These are phyloP conservation scores for Camellia sinensis DNA, from an alignment of 148 eudicot genomes.

Conservation along the genomic window DNA sequence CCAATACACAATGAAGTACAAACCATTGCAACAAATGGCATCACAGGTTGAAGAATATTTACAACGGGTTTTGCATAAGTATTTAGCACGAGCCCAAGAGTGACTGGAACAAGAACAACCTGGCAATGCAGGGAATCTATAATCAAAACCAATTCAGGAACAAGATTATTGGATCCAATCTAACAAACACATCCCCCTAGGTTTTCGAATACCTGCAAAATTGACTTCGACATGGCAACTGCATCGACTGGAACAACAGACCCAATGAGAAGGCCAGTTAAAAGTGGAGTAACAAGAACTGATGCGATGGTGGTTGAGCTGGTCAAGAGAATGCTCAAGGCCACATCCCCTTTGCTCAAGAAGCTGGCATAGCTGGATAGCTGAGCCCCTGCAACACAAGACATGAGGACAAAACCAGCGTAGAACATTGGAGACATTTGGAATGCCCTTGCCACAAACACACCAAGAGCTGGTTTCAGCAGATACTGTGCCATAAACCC, in stretches of 20 bases:
- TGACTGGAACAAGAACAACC: constrained; percentile 88
- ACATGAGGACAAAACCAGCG: constrained; percentile 85
- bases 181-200: neutral
- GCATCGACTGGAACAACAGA: constrained; percentile 96
- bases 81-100: constrained; percentile 76
- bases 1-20: constrained; percentile 97
- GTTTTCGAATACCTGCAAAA: constrained; percentile 71
- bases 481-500: constrained; percentile 76
- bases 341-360: constrained; percentile 94
- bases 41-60: constrained; percentile 73
- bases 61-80: constrained; percentile 88
- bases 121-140: constrained; percentile 35
- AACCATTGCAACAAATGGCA: constrained; percentile 92
- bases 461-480: constrained; percentile 76
- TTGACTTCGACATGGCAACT: constrained; percentile 90
- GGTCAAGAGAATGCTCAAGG: constrained; percentile 87
- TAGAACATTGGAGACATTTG: constrained; percentile 78
- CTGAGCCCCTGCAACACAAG: constrained; percentile 96
- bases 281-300: constrained; percentile 79
- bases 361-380: constrained; percentile 96
- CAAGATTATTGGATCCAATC: neutral
- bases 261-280: constrained; percentile 92
- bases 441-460: constrained; percentile 74
- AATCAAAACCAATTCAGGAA: constrained; percentile 28
- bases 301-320: constrained; percentile 93